Percentiles rank a stretch among this genome's conserved stretches.
Conservation (phyloP, 441 rosid genomes). For the Euphorbia celastroides region DNA sequence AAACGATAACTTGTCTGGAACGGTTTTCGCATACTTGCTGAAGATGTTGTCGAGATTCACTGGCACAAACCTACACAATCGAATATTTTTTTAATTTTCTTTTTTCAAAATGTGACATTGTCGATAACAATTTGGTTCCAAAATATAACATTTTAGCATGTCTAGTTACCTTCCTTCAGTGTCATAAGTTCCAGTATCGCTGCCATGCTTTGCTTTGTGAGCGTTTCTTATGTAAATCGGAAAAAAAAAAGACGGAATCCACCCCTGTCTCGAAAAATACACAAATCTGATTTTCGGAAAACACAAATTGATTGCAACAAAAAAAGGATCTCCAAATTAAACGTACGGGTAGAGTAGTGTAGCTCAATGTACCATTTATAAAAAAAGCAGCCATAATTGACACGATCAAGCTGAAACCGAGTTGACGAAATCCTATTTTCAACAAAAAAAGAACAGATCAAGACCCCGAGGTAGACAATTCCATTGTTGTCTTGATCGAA, state of each 20-base stretch:
- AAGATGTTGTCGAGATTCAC: constrained; percentile 43
- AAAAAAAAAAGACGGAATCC: constrained; percentile 76
- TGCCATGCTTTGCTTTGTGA: constrained; percentile 80
- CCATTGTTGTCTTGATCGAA: constrained; percentile 74
- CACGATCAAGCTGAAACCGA: constrained; percentile 59
- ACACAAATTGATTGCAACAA: neutral
- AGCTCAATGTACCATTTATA: constrained; percentile 50
- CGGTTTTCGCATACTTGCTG: constrained; percentile 47
- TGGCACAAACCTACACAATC: constrained; percentile 43
- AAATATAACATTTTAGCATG: too few species aligned
- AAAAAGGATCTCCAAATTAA: neutral
- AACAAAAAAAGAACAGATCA: neutral
- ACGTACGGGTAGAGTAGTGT: constrained; percentile 60
- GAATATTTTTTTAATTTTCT: too few species aligned
- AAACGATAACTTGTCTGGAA: constrained; percentile 36
- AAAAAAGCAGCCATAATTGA: constrained; percentile 40
- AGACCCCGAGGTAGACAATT: constrained; percentile 58
- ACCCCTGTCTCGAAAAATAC: constrained; percentile 35
- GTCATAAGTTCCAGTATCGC: constrained; percentile 64
- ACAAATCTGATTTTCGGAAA: neutral
- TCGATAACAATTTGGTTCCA: too few species aligned
- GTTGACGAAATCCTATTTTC: constrained; percentile 42
- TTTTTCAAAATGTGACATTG: too few species aligned
- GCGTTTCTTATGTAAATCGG: constrained; percentile 69
- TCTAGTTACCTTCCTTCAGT: constrained; percentile 63